These are phyloP conservation scores for Cercospora beticola DNA, from an alignment of 2,329 filamentous ascomycete species.

Conservation along the genomic window DNA sequence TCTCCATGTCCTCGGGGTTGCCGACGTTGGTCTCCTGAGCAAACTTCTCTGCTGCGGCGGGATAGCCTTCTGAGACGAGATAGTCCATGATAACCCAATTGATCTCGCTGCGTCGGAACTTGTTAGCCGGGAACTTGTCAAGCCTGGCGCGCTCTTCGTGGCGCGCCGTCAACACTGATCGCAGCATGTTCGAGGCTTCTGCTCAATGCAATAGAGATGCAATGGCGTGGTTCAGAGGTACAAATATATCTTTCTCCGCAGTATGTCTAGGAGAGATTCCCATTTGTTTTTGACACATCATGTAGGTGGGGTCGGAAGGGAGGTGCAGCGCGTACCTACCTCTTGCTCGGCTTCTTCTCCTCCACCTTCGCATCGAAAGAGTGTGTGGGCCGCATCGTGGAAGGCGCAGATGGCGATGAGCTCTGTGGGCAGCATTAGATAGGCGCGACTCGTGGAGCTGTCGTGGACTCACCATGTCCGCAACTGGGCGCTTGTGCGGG, in stretches of 20 bases:
- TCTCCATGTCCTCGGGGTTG: slow-evolving; percentile 65
- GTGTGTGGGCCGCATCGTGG: slow-evolving; percentile 62
- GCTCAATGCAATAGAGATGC: slow-evolving; percentile 7
- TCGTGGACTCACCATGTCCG: slow-evolving; percentile 9
- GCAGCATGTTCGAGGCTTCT: not conserved
- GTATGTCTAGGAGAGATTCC: slow-evolving; percentile 99
- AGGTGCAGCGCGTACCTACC: slow-evolving; percentile 57
- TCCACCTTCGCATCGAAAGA: slow-evolving; percentile 79
- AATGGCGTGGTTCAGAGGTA: slow-evolving; percentile 59
- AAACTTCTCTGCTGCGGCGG: slow-evolving; percentile 87
- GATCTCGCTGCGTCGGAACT: slow-evolving; percentile 68
- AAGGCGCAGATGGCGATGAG: slow-evolving; percentile 69
- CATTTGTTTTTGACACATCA: slow-evolving; percentile 89
- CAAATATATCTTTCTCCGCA: slow-evolving; percentile 90
- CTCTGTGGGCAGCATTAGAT: slow-evolving; percentile 37
- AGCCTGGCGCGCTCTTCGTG: not conserved
- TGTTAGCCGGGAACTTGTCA: slow-evolving; percentile 24
- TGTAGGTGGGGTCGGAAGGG: slow-evolving; percentile 48
- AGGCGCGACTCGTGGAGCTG: not conserved
- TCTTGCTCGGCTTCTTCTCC: slow-evolving; percentile 83
- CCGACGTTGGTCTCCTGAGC: slow-evolving; percentile 88
- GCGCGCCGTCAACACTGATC: slow-evolving; percentile 8
- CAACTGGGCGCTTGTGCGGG: not conserved
- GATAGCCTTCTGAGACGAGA: slow-evolving; percentile 91
- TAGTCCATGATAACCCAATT: slow-evolving; percentile 96